Evolutionary conservation across 192 early-diverging fungal species (phyloP).

Genomic region (Mortierella claussenii): DNA sequence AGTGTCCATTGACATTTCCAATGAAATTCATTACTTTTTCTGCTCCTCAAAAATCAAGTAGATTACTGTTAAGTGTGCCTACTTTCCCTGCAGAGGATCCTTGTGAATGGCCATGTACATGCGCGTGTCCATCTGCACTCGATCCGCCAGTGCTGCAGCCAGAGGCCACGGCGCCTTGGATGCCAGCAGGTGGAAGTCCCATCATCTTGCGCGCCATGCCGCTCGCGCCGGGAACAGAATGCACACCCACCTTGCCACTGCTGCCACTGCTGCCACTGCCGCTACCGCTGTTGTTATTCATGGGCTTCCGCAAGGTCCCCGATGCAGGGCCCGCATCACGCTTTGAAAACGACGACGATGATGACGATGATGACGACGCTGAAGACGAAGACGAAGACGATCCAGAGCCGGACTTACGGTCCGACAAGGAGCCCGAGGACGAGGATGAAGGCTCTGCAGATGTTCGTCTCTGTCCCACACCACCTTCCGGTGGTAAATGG

Average conservation of each 20-base stretch:
- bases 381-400: slow-evolving; percentile 13
- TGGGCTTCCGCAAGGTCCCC: slow-evolving; percentile 7
- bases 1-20: no score
- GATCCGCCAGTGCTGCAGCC: slow-evolving; percentile 36
- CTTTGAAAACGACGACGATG: no score
- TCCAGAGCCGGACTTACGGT: slow-evolving; percentile 22
- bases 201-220: slow-evolving; percentile 51
- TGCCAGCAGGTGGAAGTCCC: slow-evolving; percentile 35
- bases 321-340: neutral
- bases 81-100: neutral
- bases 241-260: slow-evolving; percentile 28
- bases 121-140: slow-evolving; percentile 8
- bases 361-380: no score
- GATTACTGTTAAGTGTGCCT: slow-evolving; percentile 19
- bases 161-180: slow-evolving; percentile 34
- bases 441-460: slow-evolving; percentile 37
- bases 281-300: neutral
- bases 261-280: neutral
- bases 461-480: slow-evolving; percentile 73
- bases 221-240: slow-evolving; percentile 47
- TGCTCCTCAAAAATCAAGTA: slow-evolving; percentile 46
- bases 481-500: slow-evolving; percentile 94
- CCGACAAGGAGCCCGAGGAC: slow-evolving; percentile 16
- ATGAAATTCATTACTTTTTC: no score
- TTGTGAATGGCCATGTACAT: slow-evolving; percentile 9